phyloP scores from a whole-genome alignment of 2,329 filamentous ascomycete species.

The Penicillium verrucosum region DNA sequence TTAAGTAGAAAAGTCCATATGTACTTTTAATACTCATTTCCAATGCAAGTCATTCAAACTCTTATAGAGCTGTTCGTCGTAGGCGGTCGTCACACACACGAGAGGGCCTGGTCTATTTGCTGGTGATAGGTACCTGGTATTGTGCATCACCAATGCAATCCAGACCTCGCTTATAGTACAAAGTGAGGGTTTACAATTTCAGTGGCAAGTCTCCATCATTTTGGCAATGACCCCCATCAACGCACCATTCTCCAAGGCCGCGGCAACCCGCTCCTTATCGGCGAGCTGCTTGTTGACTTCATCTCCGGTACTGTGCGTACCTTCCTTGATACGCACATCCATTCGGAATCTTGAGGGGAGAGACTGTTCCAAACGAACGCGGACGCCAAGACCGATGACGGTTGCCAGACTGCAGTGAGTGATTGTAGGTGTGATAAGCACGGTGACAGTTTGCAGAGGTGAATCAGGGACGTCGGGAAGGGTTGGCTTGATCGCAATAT shows the following conservation, averaged over 20 bases:
- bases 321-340: slow-evolving; percentile 91
- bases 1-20: slow-evolving; percentile 10
- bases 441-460: slow-evolving; percentile 70
- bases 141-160: neutral
- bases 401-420: slow-evolving; percentile 96
- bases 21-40: slow-evolving; percentile 24
- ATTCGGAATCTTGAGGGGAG: slow-evolving; percentile 88
- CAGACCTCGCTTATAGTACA: neutral
- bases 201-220: slow-evolving; percentile 85
- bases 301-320: slow-evolving; percentile 90
- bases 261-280: slow-evolving; percentile 94
- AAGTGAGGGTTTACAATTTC: slow-evolving; percentile 15
- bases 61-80: neutral
- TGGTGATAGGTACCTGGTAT: neutral
- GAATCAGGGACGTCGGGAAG: slow-evolving; percentile 56
- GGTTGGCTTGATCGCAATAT: slow-evolving; percentile 75
- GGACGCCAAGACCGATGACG: slow-evolving; percentile 89
- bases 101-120: neutral
- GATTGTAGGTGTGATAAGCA: slow-evolving; percentile 92
- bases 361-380: slow-evolving; percentile 85
- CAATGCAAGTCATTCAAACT: slow-evolving; percentile 10
- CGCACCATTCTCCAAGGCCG: slow-evolving; percentile 89
- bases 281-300: slow-evolving; percentile 95
- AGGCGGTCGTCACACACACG: neutral
- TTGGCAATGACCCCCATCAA: slow-evolving; percentile 84